A percentile compares a stretch with the other conserved stretches of the same genome.
phyloP scores from a whole-genome alignment of 257 asterid species.

The Cordia subcordata region DNA sequence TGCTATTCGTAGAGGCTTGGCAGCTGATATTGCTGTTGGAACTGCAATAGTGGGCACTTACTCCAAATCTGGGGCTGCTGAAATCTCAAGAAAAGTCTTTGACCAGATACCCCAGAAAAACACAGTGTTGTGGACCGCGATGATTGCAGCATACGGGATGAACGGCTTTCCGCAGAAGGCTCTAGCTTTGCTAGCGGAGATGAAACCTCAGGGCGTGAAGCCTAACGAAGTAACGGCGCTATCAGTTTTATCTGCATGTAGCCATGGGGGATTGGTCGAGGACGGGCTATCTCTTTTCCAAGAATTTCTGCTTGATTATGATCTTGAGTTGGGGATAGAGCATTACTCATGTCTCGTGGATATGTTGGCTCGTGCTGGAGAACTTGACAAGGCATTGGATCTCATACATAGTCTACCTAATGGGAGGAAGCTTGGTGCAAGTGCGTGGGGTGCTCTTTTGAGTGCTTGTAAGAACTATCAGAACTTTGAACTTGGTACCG shows the following conservation, averaged over 20 bases:
- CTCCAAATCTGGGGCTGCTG: constrained; percentile 78
- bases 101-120: constrained; percentile 51
- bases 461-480: constrained; percentile 68
- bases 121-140: constrained; percentile 72
- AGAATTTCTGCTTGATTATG: constrained; percentile 34
- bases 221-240: constrained; percentile 69
- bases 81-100: constrained; percentile 58
- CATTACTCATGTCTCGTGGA: constrained; percentile 89
- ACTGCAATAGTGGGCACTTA: constrained; percentile 86
- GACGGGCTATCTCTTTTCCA: constrained; percentile 49
- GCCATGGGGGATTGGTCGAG: constrained; percentile 85
- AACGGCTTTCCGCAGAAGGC: constrained; percentile 80
- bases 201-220: constrained; percentile 54
- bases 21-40: constrained; percentile 60
- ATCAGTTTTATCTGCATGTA: constrained; percentile 70
- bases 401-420: constrained; percentile 39
- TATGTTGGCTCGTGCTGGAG: constrained; percentile 83
- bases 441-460: constrained; percentile 90
- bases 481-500: constrained; percentile 28
- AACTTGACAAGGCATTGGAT: constrained; percentile 59
- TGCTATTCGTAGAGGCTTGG: constrained; percentile 60
- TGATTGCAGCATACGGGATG: constrained; percentile 73
- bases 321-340: constrained; percentile 40
- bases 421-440: constrained; percentile 43
- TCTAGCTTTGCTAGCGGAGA: constrained; percentile 49